A percentile compares a stretch with the other conserved stretches of the same genome.
Evolutionary conservation across 192 early-diverging fungal species (phyloP).

Genomic region (Entophlyctis helioformis): DNA sequence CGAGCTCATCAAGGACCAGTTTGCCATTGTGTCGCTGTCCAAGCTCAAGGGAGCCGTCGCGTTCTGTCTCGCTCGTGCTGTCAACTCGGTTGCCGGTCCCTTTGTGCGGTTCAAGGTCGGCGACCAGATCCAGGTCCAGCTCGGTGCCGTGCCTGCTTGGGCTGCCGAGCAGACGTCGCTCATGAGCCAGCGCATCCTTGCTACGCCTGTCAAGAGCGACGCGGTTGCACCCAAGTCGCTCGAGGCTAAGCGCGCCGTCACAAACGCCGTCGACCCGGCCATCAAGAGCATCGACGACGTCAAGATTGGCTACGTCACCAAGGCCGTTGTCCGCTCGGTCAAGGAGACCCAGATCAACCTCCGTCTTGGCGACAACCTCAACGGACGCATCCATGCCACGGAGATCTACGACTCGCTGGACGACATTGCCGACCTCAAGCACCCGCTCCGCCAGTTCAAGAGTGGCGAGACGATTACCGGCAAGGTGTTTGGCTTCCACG

Average conservation of each 20-base stretch:
- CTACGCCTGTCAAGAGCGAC: background rate
- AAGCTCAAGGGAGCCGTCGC: conserved; percentile 13
- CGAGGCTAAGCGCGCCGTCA: conserved; percentile 5
- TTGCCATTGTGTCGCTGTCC: conserved; percentile 3
- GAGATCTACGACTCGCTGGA: conserved; percentile 42
- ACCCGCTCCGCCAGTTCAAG: conserved; percentile 22
- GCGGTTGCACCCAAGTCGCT: background rate
- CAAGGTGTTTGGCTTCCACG: conserved; percentile 55
- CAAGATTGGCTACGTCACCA: conserved; percentile 11
- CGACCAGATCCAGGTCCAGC: conserved; percentile 15
- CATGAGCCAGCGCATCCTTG: conserved; percentile 3
- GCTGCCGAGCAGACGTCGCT: background rate
- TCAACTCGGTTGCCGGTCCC: conserved; percentile 7
- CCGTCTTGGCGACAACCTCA: conserved; percentile 51
- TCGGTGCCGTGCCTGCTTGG: conserved; percentile 1
- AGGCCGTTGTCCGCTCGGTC: conserved; percentile 18
- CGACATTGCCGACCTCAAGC: conserved; percentile 17
- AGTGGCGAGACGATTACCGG: conserved; percentile 35
- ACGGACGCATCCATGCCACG: conserved; percentile 65
- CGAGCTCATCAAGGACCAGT: conserved; percentile 58
- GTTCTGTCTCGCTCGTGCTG: conserved; percentile 8
- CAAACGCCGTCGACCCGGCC: conserved; percentile 11
- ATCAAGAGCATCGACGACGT: conserved; percentile 16
- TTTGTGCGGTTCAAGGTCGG: conserved; percentile 9
- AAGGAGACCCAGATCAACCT: conserved; percentile 38